Percentiles rank a stretch among this genome's conserved stretches.
These are phyloP conservation scores for Adansonia rubrostipa DNA, from an alignment of 441 rosid species.

Conservation along the genomic window DNA sequence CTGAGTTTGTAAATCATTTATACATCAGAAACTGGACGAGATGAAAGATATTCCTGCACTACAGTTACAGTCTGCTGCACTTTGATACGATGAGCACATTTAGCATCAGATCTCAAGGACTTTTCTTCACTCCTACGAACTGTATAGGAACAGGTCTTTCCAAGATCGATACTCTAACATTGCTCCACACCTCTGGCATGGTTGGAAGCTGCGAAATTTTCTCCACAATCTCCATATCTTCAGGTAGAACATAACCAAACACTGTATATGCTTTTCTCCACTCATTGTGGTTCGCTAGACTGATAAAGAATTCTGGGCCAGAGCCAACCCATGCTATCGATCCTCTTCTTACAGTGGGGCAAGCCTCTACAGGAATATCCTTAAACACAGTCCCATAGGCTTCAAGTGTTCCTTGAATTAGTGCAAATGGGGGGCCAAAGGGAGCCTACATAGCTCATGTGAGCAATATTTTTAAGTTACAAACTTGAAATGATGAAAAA, in stretches of 20 bases:
- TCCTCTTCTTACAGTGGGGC: slow-evolving; percentile 79
- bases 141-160: slow-evolving; percentile 64
- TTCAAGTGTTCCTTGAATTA: slow-evolving; percentile 87
- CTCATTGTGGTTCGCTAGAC: slow-evolving; percentile 84
- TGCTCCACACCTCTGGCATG: slow-evolving; percentile 74
- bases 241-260: slow-evolving; percentile 78
- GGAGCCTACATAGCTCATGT: slow-evolving; percentile 53
- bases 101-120: slow-evolving; percentile 31
- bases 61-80: background rate
- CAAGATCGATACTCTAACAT: slow-evolving; percentile 71
- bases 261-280: slow-evolving; percentile 79
- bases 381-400: slow-evolving; percentile 64
- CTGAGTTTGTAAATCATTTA: background rate
- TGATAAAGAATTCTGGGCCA: slow-evolving; percentile 89
- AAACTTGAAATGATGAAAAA: slow-evolving; percentile 14
- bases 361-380: slow-evolving; percentile 63
- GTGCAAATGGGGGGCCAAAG: slow-evolving; percentile 87
- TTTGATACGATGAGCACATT: background rate
- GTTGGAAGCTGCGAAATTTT: slow-evolving; percentile 74
- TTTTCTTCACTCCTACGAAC: slow-evolving; percentile 50
- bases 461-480: background rate
- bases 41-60: background rate
- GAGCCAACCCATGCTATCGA: slow-evolving; percentile 90
- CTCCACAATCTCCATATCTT: slow-evolving; percentile 78
- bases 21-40: background rate